Conservation (phyloP, 495 filamentous ascomycete species). For the Thermothielavioides terrestris region DNA sequence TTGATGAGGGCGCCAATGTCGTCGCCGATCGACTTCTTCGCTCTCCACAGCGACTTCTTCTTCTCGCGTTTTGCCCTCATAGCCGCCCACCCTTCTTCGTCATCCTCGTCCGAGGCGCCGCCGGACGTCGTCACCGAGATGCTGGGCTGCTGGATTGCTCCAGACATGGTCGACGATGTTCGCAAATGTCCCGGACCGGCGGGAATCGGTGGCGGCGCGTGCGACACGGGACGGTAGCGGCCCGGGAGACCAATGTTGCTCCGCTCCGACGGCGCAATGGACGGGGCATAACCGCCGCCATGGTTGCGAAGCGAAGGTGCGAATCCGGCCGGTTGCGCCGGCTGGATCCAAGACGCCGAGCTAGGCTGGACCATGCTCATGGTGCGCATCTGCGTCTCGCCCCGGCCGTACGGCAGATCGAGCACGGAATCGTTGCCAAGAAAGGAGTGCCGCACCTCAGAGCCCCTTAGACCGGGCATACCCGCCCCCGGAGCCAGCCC, state of each 20-base stretch:
- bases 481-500: no score
- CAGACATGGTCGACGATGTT: conserved; percentile 47
- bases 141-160: conserved; percentile 27
- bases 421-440: conserved; percentile 32
- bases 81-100: conserved; percentile 72
- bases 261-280: conserved; percentile 87
- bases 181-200: conserved; percentile 20
- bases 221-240: conserved; percentile 87
- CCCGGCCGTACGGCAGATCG: conserved; percentile 28
- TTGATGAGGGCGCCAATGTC: conserved; percentile 36
- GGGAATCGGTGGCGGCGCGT: conserved; percentile 26
- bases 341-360: conserved; percentile 43
- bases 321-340: conserved; percentile 29
- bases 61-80: conserved; percentile 79
- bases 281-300: conserved; percentile 43
- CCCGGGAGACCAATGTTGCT: conserved; percentile 85
- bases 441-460: conserved; percentile 38
- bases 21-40: conserved; percentile 47
- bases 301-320: conserved; percentile 40
- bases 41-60: conserved; percentile 65
- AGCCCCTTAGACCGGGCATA: conserved; percentile 10
- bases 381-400: conserved; percentile 44
- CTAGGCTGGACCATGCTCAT: conserved; percentile 78
- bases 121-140: conserved; percentile 22
- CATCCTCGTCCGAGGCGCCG: conserved; percentile 57